These are phyloP conservation scores for Globisporangium solare DNA, from an alignment of 352 stramenopile species.

Conservation along the genomic window DNA sequence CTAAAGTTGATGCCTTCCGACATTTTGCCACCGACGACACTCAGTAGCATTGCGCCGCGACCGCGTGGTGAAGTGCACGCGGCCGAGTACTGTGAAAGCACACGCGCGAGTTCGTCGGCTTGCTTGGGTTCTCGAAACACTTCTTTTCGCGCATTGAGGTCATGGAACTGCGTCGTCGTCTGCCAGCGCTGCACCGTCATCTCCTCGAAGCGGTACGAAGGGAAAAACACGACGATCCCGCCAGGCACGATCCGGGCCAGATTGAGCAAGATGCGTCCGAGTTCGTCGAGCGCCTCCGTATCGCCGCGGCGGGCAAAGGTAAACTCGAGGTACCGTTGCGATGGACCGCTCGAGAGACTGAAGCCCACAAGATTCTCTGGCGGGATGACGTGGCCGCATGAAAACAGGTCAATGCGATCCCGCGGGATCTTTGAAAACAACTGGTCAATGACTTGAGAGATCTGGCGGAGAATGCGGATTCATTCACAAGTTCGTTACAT, in stretches of 20 bases:
- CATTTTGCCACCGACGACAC: conserved; percentile 98
- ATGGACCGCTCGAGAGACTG: conserved; percentile 74
- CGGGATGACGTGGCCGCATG: conserved; percentile 98
- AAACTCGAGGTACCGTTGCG: conserved; percentile 92
- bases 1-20: conserved; percentile 99
- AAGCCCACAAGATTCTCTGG: conserved; percentile 87
- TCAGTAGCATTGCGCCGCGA: conserved; percentile 89
- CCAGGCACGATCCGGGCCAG: conserved; percentile 87
- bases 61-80: conserved; percentile 26
- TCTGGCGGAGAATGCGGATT: conserved; percentile 20
- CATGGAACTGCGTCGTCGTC: conserved; percentile 62
- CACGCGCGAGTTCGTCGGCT: conserved; percentile 88
- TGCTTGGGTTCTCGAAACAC: conserved; percentile 94
- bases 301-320: conserved; percentile 80
- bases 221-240: conserved; percentile 97
- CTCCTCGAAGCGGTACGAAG: conserved; percentile 96
- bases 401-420: conserved; percentile 91
- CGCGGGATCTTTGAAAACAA: conserved; percentile 86
- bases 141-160: conserved; percentile 87
- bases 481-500: no score
- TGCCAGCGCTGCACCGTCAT: conserved; percentile 86
- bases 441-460: conserved; percentile 92
- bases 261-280: conserved; percentile 93
- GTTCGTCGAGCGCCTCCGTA: conserved; percentile 87
- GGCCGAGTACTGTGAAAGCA: conserved; percentile 85